These are phyloP conservation scores for Dipteronia dyeriana DNA, from an alignment of 345 rosid genomes.

Conservation along the genomic window DNA sequence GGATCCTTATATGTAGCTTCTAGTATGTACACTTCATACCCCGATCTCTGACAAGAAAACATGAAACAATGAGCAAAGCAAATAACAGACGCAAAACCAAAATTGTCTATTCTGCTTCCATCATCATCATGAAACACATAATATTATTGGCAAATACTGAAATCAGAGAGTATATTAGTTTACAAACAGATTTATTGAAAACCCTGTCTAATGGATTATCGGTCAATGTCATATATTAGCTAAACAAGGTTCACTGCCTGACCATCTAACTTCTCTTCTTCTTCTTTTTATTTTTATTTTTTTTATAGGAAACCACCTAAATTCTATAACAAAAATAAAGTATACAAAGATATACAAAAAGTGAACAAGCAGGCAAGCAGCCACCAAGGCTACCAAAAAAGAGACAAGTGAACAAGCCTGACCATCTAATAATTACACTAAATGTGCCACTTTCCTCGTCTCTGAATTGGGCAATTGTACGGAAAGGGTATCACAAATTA, in stretches of 20 bases:
- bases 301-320: neutral
- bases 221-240: slow-evolving; percentile 7
- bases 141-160: neutral
- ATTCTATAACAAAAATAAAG: neutral
- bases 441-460: neutral
- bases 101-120: neutral
- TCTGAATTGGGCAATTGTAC: neutral
- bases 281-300: neutral
- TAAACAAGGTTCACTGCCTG: slow-evolving; percentile 1
- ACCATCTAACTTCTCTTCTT: neutral
- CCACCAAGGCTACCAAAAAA: slow-evolving; percentile 2
- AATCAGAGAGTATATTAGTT: neutral
- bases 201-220: neutral
- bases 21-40: slow-evolving; percentile 87
- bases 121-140: slow-evolving; percentile 10
- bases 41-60: slow-evolving; percentile 70
- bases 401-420: neutral
- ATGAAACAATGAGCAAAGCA: slow-evolving; percentile 30
- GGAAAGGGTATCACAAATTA: neutral
- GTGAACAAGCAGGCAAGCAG: neutral
- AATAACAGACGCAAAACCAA: neutral
- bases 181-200: slow-evolving; percentile 5
- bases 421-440: neutral
- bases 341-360: neutral
- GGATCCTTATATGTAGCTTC: slow-evolving; percentile 94